Evolutionary conservation across 2,329 filamentous ascomycete species (phyloP), one percentile per base, ranked within the genome.

Genomic region (Penicillium fuscoglaucum): DNA sequence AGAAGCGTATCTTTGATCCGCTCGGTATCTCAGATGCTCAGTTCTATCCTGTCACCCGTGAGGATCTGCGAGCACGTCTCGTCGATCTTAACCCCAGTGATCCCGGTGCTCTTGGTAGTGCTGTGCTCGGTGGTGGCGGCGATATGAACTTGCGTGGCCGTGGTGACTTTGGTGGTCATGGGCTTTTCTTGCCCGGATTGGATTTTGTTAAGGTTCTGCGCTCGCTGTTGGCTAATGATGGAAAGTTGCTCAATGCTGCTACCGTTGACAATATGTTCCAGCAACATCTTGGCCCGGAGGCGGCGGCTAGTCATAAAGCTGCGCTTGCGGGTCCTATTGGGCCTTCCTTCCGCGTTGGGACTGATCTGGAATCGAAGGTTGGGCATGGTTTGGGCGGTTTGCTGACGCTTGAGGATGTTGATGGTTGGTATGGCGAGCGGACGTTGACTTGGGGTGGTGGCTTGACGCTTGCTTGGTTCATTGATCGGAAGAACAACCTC

Each of bases 381-480:
- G 77, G 78, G 0, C 60, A 78, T 59, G 78, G 79, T 0, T 63
- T 82, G 7, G 74, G 78, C 4, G 80, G 79, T 0, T 56, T 78
- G 12, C 49, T 82, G 8, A 76, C 74, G 1, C 58, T 77, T 31
- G 64, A 81, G 51, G 76, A 78, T 57, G 61, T 74, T 2, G 71
- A 79, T 1, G 76, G 76, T 4, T 79, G 78, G 73, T 79, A 79
- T 45, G 78, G 79, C 4, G 71, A 74, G 37, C 59, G 68, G 1
- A 81, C 79, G 0, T 65, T 82, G 55, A 75, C 72, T 3, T 82
- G 79, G 80, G 79, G 78, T 8, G 81, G 80, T 2, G 79, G 79
- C 0, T 39, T 78, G 61, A 80, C 79, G 0, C 62, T 81, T 24
- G 50, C 73, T 2, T 83, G 80, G 81, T 82, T 82, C 21, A 72